Base-by-base conservation (phyloP, 2,329 filamentous ascomycete genomes). In the Nothomitra cinnamomea region DNA sequence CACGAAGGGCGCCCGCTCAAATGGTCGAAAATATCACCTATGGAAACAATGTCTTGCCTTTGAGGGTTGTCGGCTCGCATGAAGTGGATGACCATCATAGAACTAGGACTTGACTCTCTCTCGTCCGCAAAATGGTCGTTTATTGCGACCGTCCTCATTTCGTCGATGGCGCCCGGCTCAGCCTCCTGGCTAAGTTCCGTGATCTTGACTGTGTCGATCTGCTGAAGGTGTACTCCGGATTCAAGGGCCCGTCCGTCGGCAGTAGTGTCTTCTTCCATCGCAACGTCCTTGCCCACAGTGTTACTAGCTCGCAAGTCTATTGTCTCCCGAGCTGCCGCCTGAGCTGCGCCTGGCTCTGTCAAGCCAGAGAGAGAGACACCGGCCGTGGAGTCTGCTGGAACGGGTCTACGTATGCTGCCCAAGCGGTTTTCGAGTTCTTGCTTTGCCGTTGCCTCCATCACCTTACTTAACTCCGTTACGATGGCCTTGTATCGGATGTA, bases 361-460 rank as follows among this genome's bases (percentile, higher is more conserved):
- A 58, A 41, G 10, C 57, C 57, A 51, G 52, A 35, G 40, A 57
- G 50, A n/a, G 57, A 58, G 5, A 56, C 56, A 19, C 57, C 57
- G 53, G 54, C 57, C 4, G 57, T 57, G n/a, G 57, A 58, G 21
- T 58, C 57, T 36, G 54, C 52, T 8, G 54, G 51, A 12, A 56
- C 38, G 41, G 25, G 54, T 48, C 24, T 49, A 21, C 57, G 54
- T 51, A 42, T 51, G 15, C 19, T 42, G 7, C 54, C 55, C 17
- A 58, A 41, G 35, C 57, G 55, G 42, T 8, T 17, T 17, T 48
- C 35, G 13, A 58, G 45, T 13, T 57, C 51, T 32, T 53, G 48
- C 40, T 36, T 55, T 13, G 57, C 56, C 10, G 47, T 53, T 13
- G 40, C 42, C 22, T 57, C 52, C 54, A 58, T 55, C 35, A 45